Percentiles rank a stretch among this genome's conserved stretches.
These are phyloP conservation scores for Pseudocercospora crystallina DNA, from an alignment of 2,329 filamentous ascomycete genomes.

Conservation along the genomic window DNA sequence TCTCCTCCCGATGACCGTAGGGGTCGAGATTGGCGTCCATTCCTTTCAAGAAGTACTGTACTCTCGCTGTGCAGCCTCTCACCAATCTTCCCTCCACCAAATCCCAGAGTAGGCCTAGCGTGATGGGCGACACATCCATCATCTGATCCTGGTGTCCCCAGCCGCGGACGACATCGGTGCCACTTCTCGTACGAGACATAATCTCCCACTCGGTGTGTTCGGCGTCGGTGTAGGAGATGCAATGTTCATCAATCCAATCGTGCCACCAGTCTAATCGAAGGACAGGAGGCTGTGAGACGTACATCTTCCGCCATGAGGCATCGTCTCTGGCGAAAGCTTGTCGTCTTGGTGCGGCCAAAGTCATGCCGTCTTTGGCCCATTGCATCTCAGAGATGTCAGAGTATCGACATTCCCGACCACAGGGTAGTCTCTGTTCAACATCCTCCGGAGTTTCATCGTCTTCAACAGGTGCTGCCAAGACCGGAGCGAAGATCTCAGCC, in stretches of 20 bases:
- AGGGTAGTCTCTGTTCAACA: background rate
- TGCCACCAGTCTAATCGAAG: conserved; percentile 16
- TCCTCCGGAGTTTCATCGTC: background rate
- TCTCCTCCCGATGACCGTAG: background rate
- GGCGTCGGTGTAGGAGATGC: background rate
- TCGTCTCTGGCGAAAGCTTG: conserved; percentile 10
- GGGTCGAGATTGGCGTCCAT: background rate
- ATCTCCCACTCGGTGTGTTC: background rate
- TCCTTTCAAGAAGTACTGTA: conserved; percentile 3
- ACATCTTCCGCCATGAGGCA: conserved; percentile 20
- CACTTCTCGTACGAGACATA: background rate
- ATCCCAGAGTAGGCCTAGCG: conserved; percentile 1
- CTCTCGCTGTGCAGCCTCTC: background rate
- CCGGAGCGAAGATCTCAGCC: conserved; percentile 1
- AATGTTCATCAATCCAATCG: conserved; percentile 5
- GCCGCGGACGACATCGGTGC: background rate
- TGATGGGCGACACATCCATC: background rate
- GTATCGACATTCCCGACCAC: background rate
- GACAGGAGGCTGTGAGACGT: conserved; percentile 15
- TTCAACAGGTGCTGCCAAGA: background rate
- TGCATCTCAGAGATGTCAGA: background rate
- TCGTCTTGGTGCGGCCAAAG: conserved; percentile 1
- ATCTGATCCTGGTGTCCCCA: conserved; percentile 3
- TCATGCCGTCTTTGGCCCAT: conserved; percentile 11
- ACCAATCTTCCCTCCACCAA: background rate